These are phyloP conservation scores for Colletotrichum australisinense DNA, from an alignment of 2,329 filamentous ascomycete genomes.

Conservation along the genomic window DNA sequence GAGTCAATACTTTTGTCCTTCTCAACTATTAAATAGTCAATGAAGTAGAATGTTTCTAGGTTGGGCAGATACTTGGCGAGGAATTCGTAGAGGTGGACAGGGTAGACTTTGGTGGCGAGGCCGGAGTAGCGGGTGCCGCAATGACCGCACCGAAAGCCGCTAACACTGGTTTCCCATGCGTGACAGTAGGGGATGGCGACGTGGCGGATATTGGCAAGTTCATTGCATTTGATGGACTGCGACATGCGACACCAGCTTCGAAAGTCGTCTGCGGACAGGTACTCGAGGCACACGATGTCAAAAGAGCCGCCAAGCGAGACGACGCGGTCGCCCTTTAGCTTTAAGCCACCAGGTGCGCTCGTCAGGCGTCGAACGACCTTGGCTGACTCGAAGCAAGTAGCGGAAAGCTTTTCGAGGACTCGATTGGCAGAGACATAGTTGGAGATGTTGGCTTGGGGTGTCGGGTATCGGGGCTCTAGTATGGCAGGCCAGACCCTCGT, in stretches of 20 bases:
- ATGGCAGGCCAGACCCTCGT: slow-evolving; percentile 34
- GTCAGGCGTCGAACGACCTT: slow-evolving; percentile 17
- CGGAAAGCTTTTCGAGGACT: slow-evolving; percentile 25
- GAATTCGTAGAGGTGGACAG: slow-evolving; percentile 57
- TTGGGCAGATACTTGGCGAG: slow-evolving; percentile 53
- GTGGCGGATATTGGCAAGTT: slow-evolving; percentile 48
- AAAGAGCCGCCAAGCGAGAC: slow-evolving; percentile 43
- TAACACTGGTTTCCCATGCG: slow-evolving; percentile 50
- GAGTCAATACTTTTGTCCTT: background rate
- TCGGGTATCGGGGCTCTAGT: slow-evolving; percentile 42
- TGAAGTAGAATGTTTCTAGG: slow-evolving; percentile 56
- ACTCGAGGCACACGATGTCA: slow-evolving; percentile 50
- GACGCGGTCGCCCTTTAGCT: slow-evolving; percentile 41
- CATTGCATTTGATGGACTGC: slow-evolving; percentile 41
- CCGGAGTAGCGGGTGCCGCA: slow-evolving; percentile 48
- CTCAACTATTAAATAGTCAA: slow-evolving; percentile 56
- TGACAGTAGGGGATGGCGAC: slow-evolving; percentile 56
- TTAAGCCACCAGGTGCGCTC: slow-evolving; percentile 37
- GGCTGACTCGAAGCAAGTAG: slow-evolving; percentile 26
- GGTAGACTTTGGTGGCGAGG: slow-evolving; percentile 44
- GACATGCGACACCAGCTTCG: slow-evolving; percentile 42
- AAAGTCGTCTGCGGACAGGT: slow-evolving; percentile 44
- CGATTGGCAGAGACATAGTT: slow-evolving; percentile 44
- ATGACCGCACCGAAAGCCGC: slow-evolving; percentile 41
- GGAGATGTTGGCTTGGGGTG: slow-evolving; percentile 46